A percentile compares a stretch with the other conserved stretches of the same genome.
Conservation (phyloP, 1,284 basidiomycete genomes). For the Bondarzewia mesenterica region DNA sequence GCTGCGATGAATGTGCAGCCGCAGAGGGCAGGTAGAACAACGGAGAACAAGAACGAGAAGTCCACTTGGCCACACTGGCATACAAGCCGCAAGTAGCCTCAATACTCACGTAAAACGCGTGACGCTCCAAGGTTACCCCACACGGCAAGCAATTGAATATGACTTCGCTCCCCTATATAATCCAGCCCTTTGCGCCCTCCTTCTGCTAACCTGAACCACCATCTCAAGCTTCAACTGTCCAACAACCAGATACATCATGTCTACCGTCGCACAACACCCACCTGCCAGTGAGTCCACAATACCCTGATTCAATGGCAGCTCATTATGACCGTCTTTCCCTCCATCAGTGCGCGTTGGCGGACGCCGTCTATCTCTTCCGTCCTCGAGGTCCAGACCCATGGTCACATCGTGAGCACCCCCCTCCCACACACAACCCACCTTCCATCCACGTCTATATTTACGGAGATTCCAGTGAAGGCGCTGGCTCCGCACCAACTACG, state of each 20-base stretch:
- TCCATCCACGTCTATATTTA: not conserved
- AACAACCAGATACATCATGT: constrained; percentile 9
- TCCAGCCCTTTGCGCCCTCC: not conserved
- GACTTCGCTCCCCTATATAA: constrained; percentile 2
- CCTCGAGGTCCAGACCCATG: constrained; percentile 29
- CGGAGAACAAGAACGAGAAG: not conserved
- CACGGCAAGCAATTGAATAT: not conserved
- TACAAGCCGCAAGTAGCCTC: not conserved
- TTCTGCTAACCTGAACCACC: not conserved
- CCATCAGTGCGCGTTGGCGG: constrained; percentile 60
- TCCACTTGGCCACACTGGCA: not conserved
- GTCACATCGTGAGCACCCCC: constrained; percentile 26
- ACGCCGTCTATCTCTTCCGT: constrained; percentile 45
- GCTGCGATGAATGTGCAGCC: not conserved
- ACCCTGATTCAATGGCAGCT: not conserved
- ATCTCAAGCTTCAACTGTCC: not conserved
- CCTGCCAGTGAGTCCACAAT: constrained; percentile 14
- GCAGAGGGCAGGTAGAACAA: not conserved
- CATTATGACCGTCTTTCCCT: not conserved
- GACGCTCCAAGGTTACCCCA: too few species aligned
- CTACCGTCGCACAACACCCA: constrained; percentile 20
- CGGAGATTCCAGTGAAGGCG: constrained; percentile 15
- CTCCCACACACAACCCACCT: not conserved
- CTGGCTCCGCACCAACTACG: constrained; percentile 18
- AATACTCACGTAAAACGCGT: not conserved